Evolutionary conservation across 257 asterid species (phyloP), one percentile per base, ranked within the genome.

Genomic region (Avicennia marina): DNA sequence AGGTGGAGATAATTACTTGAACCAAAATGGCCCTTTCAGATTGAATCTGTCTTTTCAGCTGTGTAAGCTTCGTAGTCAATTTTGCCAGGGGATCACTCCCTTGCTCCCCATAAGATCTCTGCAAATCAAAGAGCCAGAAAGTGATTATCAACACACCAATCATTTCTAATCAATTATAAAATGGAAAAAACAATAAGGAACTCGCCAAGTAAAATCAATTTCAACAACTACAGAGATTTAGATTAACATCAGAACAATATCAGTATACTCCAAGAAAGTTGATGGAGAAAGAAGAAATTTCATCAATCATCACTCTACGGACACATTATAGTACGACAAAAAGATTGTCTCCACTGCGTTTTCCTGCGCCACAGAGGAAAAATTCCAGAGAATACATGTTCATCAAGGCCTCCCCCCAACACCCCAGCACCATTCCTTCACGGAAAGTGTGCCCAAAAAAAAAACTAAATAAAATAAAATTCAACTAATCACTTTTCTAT

Each of bases 21-120:
- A 88, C 66, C 6, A 82, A 71, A 63, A 53, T 68, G 62, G 47
- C 69, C 78, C 95, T 83, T 36, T 78, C 90, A 7, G 68, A 63
- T 52, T 78, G 83, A 70, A 88, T 85, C 72, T 82, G 77, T 85
- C 55, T 77, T 70, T 69, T 83, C 64, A 85, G 73, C 72, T 75
- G 85, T 52, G 76, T 59, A 32, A 88, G 66, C 72, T 75, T 78
- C 34, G 16, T 25, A 41, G 41, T 42, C 68, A 87, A 75, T 58
- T 56, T 49, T 42, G 60, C 70, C 70, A 57, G 53, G 11, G 66
- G 55, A 70, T 80, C 84, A 65, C 48, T 66, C 60, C 62, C 81
- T 65, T 62, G 76, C 60, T 72, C 79, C 46, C 67, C 94, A 56
- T 55, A 52, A 15, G 39, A 47, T 41, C 59, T 72, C 87, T 78